Conservation (phyloP, 2,329 filamentous ascomycete species). For the Apiospora malaysiana region DNA sequence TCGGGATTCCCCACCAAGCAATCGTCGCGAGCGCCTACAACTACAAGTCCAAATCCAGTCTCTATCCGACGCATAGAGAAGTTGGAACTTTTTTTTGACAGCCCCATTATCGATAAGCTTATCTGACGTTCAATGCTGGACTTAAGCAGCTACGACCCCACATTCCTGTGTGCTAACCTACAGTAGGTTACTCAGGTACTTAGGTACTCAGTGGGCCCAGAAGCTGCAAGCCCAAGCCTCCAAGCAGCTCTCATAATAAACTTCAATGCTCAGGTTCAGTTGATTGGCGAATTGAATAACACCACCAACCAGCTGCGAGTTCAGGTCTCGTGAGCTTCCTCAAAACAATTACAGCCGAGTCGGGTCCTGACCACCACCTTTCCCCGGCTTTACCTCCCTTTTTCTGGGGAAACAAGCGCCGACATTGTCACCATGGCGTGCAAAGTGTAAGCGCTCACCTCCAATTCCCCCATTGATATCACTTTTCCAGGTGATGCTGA, state of each 20-base stretch:
- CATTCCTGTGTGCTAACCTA: neutral
- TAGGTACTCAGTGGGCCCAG: neutral
- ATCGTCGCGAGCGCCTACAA: constrained; percentile 5
- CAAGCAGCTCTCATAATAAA: neutral
- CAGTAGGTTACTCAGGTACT: neutral
- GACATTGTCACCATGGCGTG: constrained; percentile 46
- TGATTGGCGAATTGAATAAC: constrained; percentile 5
- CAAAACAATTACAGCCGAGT: neutral
- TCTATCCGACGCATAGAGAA: constrained; percentile 4
- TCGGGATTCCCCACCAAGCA: constrained; percentile 19
- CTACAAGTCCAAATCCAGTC: neutral
- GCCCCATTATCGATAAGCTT: constrained; percentile 17
- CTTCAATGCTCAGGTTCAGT: neutral
- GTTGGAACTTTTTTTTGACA: constrained; percentile 10
- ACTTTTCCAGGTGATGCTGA: constrained; percentile 12
- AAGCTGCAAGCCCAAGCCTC: neutral
- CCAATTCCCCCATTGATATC: neutral
- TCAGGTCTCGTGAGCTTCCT: neutral
- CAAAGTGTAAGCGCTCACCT: constrained; percentile 48
- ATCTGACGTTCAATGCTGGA: neutral
- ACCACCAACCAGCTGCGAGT: neutral
- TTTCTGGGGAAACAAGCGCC: constrained; percentile 21
- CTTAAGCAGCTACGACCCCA: constrained; percentile 1
- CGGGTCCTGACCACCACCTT: neutral
- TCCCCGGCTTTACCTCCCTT: neutral